Conservation (phyloP, 139 green algal genomes). For the Chlorella sp. region DNA sequence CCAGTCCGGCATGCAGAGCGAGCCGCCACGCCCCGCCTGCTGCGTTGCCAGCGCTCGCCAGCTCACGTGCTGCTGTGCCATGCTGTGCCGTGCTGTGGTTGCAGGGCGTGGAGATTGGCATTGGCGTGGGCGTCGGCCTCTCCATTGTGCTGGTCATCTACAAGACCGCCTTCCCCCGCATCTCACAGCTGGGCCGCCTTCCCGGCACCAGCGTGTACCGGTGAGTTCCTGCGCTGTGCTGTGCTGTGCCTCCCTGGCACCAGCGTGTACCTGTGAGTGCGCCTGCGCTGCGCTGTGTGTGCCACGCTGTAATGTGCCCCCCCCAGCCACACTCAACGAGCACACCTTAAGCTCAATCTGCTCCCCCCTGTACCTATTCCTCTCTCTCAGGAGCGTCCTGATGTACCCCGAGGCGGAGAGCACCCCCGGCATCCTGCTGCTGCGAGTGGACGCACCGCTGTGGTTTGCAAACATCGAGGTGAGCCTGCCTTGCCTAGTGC, state of each 20-base stretch:
- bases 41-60: background rate
- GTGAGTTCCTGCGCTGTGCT: background rate
- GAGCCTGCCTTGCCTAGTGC: too few relatives aligned
- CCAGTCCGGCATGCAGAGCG: too few relatives aligned
- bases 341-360: background rate
- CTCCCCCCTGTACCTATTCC: background rate
- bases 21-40: slow-evolving; percentile 3
- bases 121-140: slow-evolving; percentile 43
- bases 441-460: slow-evolving; percentile 77
- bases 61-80: background rate
- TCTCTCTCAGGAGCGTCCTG: background rate
- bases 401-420: slow-evolving; percentile 44
- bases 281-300: background rate
- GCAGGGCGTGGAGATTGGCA: slow-evolving; percentile 49
- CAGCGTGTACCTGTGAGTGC: background rate
- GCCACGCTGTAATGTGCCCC: too few relatives aligned
- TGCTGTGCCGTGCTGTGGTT: background rate
- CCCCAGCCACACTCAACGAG: too few relatives aligned
- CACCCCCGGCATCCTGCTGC: slow-evolving; percentile 63
- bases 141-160: slow-evolving; percentile 52
- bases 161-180: slow-evolving; percentile 68
- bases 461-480: slow-evolving; percentile 73
- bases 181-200: slow-evolving; percentile 78
- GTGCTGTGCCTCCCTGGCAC: too few relatives aligned
- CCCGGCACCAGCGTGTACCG: slow-evolving; percentile 60